Evolutionary conservation across 1,284 basidiomycete species (phyloP).

Genomic region (Microbotryum lychnidis-dioicae): DNA sequence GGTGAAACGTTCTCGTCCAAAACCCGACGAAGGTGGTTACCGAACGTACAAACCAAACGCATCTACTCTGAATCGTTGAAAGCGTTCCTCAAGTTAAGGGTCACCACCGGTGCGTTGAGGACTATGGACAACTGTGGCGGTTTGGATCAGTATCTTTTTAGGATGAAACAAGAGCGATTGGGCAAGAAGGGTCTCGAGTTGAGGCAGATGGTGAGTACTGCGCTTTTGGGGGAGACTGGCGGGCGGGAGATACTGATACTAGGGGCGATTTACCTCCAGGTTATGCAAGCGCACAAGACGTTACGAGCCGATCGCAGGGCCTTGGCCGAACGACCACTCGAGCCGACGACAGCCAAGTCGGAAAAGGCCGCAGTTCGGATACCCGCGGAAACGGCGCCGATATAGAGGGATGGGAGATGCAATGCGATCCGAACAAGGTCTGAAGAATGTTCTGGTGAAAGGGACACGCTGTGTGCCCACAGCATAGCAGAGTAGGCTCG

Average conservation of each 20-base stretch:
- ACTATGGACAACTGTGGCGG: slow-evolving; percentile 76
- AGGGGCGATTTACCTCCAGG: slow-evolving; percentile 1
- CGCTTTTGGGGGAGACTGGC: no score
- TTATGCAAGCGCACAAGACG: slow-evolving; percentile 23
- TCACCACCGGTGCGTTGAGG: slow-evolving; percentile 63
- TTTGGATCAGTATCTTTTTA: slow-evolving; percentile 67
- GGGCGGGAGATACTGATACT: no score
- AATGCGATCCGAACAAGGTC: no score
- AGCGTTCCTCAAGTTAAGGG: slow-evolving; percentile 53
- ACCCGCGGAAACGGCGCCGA: no score
- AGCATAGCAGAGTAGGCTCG: no score
- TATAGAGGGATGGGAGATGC: no score
- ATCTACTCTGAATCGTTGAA: slow-evolving; percentile 59
- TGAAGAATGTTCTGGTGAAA: no score
- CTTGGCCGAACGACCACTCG: no score
- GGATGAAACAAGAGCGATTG: slow-evolving; percentile 56
- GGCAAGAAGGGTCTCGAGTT: slow-evolving; percentile 67
- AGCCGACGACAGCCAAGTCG: no score
- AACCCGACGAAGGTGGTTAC: slow-evolving; percentile 81
- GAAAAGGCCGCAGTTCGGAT: no score
- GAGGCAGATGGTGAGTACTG: slow-evolving; percentile 47
- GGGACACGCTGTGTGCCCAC: no score
- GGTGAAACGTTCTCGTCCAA: slow-evolving; percentile 76
- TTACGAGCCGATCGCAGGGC: no score
- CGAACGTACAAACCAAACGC: slow-evolving; percentile 70